A percentile compares a stretch with the other conserved stretches of the same genome.
Conservation (phyloP, 2,329 filamentous ascomycete genomes). For the Aureobasidium sp. region DNA sequence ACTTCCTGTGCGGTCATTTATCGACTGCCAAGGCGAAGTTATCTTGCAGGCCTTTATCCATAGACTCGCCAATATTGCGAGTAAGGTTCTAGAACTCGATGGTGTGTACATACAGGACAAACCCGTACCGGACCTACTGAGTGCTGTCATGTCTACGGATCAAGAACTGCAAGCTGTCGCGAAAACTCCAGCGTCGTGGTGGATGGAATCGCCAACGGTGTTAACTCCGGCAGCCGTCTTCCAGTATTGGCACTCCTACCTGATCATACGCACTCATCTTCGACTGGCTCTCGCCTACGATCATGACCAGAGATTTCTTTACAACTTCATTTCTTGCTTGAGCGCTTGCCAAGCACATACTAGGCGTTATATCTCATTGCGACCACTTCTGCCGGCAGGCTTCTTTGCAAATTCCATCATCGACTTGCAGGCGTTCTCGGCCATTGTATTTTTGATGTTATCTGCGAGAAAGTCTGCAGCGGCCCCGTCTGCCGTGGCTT, state of each 20-base stretch:
- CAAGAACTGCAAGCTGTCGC: conserved; percentile 20
- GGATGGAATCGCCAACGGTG: background rate
- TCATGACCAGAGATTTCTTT: background rate
- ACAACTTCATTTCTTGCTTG: conserved; percentile 5
- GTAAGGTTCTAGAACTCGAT: conserved; percentile 20
- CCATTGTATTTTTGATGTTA: background rate
- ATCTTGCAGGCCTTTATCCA: conserved; percentile 19
- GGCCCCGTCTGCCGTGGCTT: background rate
- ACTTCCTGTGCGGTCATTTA: conserved; percentile 14
- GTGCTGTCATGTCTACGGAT: conserved; percentile 20
- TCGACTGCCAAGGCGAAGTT: conserved; percentile 18
- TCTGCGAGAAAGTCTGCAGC: background rate
- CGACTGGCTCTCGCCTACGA: background rate
- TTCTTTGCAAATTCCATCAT: background rate
- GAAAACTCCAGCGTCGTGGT: conserved; percentile 19
- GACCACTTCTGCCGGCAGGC: background rate
- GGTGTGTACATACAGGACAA: conserved; percentile 15
- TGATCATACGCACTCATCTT: background rate
- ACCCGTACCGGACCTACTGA: conserved; percentile 16
- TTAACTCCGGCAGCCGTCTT: background rate
- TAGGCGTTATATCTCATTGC: background rate
- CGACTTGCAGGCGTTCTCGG: background rate
- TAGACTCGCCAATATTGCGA: conserved; percentile 20
- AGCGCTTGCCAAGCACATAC: background rate
- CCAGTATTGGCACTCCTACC: background rate